These are phyloP conservation scores for Acanthamoeba culbertsoni DNA, from an alignment of 208 protist genomes.

Conservation along the genomic window DNA sequence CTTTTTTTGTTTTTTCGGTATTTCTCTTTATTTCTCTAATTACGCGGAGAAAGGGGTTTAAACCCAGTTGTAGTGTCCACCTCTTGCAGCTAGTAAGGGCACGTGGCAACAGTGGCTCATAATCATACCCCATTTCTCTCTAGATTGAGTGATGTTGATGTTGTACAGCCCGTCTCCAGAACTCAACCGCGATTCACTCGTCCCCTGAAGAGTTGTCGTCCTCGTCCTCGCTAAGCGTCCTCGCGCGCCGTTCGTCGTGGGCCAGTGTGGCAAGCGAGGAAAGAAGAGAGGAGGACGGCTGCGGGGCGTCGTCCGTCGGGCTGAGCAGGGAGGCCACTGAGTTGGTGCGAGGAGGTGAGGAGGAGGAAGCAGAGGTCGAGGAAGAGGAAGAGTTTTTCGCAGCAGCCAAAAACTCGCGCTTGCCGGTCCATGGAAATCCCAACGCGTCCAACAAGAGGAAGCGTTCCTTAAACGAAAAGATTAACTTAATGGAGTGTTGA, in stretches of 20 bases:
- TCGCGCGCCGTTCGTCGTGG: background rate
- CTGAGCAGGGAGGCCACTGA: background rate
- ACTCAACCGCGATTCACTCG: background rate
- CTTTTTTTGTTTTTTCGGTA: too few species aligned
- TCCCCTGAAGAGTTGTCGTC: background rate
- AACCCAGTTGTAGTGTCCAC: too few species aligned
- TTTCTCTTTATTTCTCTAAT: too few species aligned
- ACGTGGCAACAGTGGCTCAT: too few species aligned
- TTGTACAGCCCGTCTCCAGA: too few species aligned
- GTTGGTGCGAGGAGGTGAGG: background rate
- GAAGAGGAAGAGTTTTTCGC: background rate
- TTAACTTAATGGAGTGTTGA: too few species aligned
- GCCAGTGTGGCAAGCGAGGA: background rate
- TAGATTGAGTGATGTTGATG: too few species aligned
- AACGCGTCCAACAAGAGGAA: slow-evolving; percentile 21
- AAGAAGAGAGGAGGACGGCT: background rate
- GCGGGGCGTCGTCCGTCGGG: background rate
- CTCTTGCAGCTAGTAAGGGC: too few species aligned
- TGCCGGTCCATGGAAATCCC: slow-evolving; percentile 9
- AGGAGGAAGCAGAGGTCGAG: too few species aligned
- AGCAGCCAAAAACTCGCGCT: background rate
- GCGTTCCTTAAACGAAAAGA: too few species aligned
- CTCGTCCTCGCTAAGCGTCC: background rate
- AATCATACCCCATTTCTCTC: too few species aligned
- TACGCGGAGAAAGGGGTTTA: too few species aligned